Base-by-base conservation (phyloP, 495 filamentous ascomycete species). In the Aspergillus baeticus region DNA sequence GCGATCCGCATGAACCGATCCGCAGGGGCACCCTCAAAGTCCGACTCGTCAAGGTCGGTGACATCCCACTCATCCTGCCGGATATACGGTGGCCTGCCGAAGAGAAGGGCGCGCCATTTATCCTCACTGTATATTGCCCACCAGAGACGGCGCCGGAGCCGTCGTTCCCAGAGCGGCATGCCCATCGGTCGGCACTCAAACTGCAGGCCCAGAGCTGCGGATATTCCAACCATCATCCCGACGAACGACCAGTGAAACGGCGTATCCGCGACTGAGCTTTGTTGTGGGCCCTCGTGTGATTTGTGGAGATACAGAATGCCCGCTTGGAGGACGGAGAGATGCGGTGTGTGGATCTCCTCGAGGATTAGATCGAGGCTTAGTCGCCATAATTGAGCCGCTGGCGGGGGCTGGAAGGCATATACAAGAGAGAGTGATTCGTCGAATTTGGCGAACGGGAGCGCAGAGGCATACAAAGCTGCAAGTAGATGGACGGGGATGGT, bases 51-150 rank as follows among this genome's bases (percentile, higher is more conserved):
- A 37, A 94, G 74, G 14, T 81, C 72, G 55, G 83, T 82, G 8
- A 96, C 91, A 18, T 86, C 89, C 91, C 90, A 96, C 68, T 96
- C 91, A 35, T 86, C 82, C 35, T 80, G 74, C 53, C 87, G 87
- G 60, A 77, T 91, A 64, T 92, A 91, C 8, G 90, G 91, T 2
- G 92, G 92, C 8, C 90, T 84, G 20, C 92, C 91, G 61, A 92
- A 84, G 21, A 92, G 84, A n/a, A 96, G 73, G 22, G 89, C 87
- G 35, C 88, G 87, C 91, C 92, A 96, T 74, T 94, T 96, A 64
- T 96, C 92, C 64, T 95, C 88, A 85, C 91, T 89, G 65, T 90
- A 96, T 56, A 96, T 74, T 2, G 89, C 92, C 91, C 92, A 96
- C 54, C 89, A 92, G 33, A 96, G 76, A 22, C 92, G 84, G 65